Percentiles rank a stretch among this genome's conserved stretches.
Conservation (phyloP, 1,284 basidiomycete species). For the Anthracocystis panici-leucophaei region DNA sequence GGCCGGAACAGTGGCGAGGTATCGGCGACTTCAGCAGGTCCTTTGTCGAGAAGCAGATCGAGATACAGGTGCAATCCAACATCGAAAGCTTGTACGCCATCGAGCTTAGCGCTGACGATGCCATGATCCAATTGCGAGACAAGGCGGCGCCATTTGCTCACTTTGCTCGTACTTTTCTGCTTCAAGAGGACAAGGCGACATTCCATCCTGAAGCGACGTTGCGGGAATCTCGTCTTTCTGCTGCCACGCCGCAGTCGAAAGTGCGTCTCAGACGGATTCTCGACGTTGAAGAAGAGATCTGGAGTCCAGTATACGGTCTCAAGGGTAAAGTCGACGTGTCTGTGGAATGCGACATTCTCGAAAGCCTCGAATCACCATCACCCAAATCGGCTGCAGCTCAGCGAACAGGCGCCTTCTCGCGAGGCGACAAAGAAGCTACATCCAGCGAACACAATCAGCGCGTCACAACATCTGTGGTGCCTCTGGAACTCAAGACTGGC, state of each 20-base stretch:
- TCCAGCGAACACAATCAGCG: background rate
- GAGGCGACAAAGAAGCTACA: background rate
- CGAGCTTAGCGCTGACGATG: conserved; percentile 44
- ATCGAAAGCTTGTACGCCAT: conserved; percentile 55
- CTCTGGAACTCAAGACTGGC: conserved; percentile 98
- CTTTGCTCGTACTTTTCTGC: conserved; percentile 57
- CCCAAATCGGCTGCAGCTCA: conserved; percentile 1
- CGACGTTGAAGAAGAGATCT: conserved; percentile 96
- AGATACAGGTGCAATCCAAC: conserved; percentile 47
- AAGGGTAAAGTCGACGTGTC: conserved; percentile 96
- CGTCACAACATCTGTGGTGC: conserved; percentile 71
- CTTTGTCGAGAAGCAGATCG: conserved; percentile 54
- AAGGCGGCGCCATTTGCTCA: conserved; percentile 53
- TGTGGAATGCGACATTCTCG: conserved; percentile 73
- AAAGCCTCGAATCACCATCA: conserved; percentile 50
- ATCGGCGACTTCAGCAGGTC: conserved; percentile 59
- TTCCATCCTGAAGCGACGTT: conserved; percentile 46
- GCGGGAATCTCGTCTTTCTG: conserved; percentile 19
- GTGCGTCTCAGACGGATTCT: conserved; percentile 54
- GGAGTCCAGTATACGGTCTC: conserved; percentile 92
- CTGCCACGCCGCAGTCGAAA: conserved; percentile 12
- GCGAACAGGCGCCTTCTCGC: conserved; percentile 18
- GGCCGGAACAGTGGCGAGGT: conserved; percentile 56
- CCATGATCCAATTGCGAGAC: conserved; percentile 40
- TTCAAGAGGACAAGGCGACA: conserved; percentile 17